These are phyloP conservation scores for Pistacia integerrima DNA, from an alignment of 345 rosid genomes.

Conservation along the genomic window DNA sequence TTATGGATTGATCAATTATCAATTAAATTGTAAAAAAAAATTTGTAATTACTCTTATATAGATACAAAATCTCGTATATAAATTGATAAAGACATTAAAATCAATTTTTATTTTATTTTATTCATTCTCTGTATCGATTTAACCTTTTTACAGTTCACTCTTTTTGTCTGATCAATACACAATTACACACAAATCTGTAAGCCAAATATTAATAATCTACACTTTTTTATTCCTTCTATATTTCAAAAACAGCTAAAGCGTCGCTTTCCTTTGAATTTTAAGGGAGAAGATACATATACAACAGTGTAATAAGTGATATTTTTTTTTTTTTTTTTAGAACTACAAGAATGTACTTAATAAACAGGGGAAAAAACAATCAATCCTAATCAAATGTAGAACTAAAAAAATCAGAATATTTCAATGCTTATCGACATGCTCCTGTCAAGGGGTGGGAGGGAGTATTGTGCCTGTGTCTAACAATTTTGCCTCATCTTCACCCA, in stretches of 20 bases:
- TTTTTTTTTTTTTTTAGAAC: not conserved
- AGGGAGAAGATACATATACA: slow-evolving; percentile 27
- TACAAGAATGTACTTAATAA: slow-evolving; percentile 16
- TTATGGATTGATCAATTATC: too few species aligned
- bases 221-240: not conserved
- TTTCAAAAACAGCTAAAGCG: not conserved
- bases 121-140: too few species aligned
- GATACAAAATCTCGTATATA: not conserved
- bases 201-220: too few species aligned
- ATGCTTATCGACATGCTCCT: slow-evolving; percentile 1
- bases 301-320: not conserved
- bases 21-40: too few species aligned
- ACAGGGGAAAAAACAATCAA: slow-evolving; percentile 14
- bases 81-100: too few species aligned
- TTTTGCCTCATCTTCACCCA: slow-evolving; percentile 51
- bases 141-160: too few species aligned
- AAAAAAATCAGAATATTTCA: not conserved
- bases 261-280: slow-evolving; percentile 13
- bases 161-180: too few species aligned
- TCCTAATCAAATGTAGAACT: slow-evolving; percentile 17
- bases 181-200: too few species aligned
- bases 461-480: slow-evolving; percentile 36
- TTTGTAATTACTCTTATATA: too few species aligned
- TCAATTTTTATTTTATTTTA: not conserved
- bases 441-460: slow-evolving; percentile 41